phyloP scores from a whole-genome alignment of 495 filamentous ascomycete species.

The Letharia lupina region DNA sequence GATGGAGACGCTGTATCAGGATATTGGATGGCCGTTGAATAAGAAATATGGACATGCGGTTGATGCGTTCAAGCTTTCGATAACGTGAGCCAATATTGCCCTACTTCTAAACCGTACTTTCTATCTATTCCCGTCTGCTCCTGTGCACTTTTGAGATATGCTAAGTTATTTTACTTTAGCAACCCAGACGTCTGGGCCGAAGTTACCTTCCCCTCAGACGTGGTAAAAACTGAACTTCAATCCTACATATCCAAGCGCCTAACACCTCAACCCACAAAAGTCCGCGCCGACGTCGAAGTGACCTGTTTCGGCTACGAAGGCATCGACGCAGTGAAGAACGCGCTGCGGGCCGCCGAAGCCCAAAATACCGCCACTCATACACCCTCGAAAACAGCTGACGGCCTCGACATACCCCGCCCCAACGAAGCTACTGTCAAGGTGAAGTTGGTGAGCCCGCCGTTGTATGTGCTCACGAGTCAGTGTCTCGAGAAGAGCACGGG shows the following conservation, averaged over 20 bases:
- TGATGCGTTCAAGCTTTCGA: slow-evolving; percentile 97
- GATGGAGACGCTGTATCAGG: slow-evolving; percentile 86
- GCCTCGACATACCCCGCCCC: neutral
- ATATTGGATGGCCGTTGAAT: slow-evolving; percentile 93
- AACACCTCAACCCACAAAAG: slow-evolving; percentile 94
- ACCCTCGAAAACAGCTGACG: slow-evolving; percentile 1
- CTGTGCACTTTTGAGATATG: slow-evolving; percentile 11
- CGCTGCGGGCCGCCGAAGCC: slow-evolving; percentile 57
- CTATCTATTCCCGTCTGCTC: neutral
- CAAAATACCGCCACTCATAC: slow-evolving; percentile 55
- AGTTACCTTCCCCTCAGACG: slow-evolving; percentile 74
- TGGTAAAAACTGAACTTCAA: slow-evolving; percentile 79
- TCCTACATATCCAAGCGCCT: slow-evolving; percentile 92
- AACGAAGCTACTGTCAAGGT: slow-evolving; percentile 89
- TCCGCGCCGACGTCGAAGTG: slow-evolving; percentile 94
- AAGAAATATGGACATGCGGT: slow-evolving; percentile 95
- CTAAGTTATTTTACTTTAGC: slow-evolving; percentile 34
- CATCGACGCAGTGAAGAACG: slow-evolving; percentile 93
- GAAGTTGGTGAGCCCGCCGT: slow-evolving; percentile 86
- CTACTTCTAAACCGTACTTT: neutral
- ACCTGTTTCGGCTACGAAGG: slow-evolving; percentile 98
- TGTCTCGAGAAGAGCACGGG: slow-evolving; percentile 87
- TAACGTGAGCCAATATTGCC: slow-evolving; percentile 58
- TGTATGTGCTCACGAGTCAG: slow-evolving; percentile 89
- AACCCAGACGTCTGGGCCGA: slow-evolving; percentile 96